Evolutionary conservation across 2,329 filamentous ascomycete genomes (phyloP), one percentile per base, ranked within the genome.

Genomic region (Cryphonectria parasitica): DNA sequence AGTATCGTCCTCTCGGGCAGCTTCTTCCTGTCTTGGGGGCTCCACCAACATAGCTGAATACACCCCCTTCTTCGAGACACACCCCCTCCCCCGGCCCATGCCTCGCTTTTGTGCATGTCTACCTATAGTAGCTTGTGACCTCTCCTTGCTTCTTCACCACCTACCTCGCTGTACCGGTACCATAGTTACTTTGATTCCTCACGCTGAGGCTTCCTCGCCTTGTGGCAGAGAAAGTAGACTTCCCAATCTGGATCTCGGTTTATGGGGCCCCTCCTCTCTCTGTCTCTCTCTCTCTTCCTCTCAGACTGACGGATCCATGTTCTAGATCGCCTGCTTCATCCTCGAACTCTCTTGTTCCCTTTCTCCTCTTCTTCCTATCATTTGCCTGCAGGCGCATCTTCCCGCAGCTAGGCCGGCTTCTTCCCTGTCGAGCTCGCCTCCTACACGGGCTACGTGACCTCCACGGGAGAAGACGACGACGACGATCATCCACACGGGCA

Each of bases 381-480:
- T 70, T 69, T 68, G 54, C 72, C 75, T 78, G 75, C 75, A 76
- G 71, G 75, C 76, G 78, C 80, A 78, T 76, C 75, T 78, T 78
- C 78, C 79, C 79, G 77, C 80, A 77, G 77, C 69, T 79, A 77
- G 78, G 77, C 77, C 76, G 76, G 77, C 76, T 77, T 72, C 74
- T 79, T 75, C 77, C 76, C 77, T 76, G 77, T 76, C 74, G 64
- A 72, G 61, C 75, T 72, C 69, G 73, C 74, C 72, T 71, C 69
- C 71, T 74, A 70, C 73, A 74, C 74, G 73, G 74, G 75, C 76
- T 76, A 75, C 76, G 74, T 76, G 76, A 77, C 77, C 76, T 19
- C 45, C 78, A 77, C 75, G 70, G 76, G 77, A 76, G 76, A 76
- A 78, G 75, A 80, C 78, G 73, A 79, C 81, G 79, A 82, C 77